Base-by-base conservation (phyloP, 2,329 filamentous ascomycete genomes). In the Pestalotiopsis sp. region DNA sequence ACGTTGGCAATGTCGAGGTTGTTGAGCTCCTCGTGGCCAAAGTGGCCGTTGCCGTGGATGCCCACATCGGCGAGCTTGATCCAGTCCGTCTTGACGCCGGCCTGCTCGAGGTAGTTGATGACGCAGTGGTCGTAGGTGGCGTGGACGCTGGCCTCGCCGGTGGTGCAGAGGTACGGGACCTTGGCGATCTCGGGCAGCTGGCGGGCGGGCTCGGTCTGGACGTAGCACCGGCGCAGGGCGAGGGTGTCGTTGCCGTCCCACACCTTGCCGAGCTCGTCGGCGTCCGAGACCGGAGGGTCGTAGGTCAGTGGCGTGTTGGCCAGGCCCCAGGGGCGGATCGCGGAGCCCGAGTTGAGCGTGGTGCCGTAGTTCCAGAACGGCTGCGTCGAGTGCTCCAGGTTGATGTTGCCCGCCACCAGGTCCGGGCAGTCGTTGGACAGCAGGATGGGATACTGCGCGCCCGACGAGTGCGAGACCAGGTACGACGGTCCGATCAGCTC, bases 1-100 rank as follows among this genome's bases (percentile, higher is more conserved):
- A 92, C 80, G 91, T 91, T 84, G 90, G 92, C 79, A 83, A 83
- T 73, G 87, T 92, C 72, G 85, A 90, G 75, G 60, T 74, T 78
- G 68, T 86, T 86, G 76, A 80, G 80, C 76, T 86, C 84, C 72
- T 85, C 72, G 69, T 84, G 83, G 60, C 81, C 76, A 73, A 87
- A 82, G 74, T 87, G 85, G 5, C 82, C 84, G 73, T 87, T 87
- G 5, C 86, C 85, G 65, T 80, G 79, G 31, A 87, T 82, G 2
- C 83, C 84, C 3, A 78, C 72, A 9, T 84, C 79, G 3, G 76
- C 79, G 65, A 87, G 76, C 70, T 83, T 80, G 70, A 86, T 75
- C 75, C 81, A 81, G 66, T 84, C 80, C 1, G 81, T 80, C 4
- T 75, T 74, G 3, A 82, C 82, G 2, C 85, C 84, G 13, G 80